Base-by-base conservation (phyloP, 169 alveolate species). In the Plasmodium cynomolgi region DNA sequence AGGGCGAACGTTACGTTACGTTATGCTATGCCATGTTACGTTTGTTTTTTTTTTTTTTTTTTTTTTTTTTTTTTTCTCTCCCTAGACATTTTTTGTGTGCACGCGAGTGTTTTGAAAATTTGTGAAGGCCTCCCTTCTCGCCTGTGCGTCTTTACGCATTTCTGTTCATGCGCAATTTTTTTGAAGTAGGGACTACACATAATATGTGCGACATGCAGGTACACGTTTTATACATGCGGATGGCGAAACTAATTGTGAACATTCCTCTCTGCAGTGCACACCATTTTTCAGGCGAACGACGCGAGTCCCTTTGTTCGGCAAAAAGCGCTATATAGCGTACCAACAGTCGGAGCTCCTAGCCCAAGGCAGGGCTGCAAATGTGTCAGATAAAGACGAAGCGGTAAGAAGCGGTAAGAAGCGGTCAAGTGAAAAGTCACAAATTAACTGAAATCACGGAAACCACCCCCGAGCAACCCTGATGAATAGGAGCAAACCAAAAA, bases 401-500 rank as follows among this genome's bases (percentile, higher is more conserved):
- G 29, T 79, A 20, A 20, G 37, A 6, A 79, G 84, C 20, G 26
- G n/a, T 41, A 41, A 73, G 33, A 73, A 23, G 26, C 82, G 13
- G 20, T 29, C 82, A 34, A 37, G 72, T 37, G 82, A 20, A 74
- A 29, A 74, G 23, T 15, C 29, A 39, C 17, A 39, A 80, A 80
- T n/a, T 29, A n/a, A n/a, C 9, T 23, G 13, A 44, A 80, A 39
- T 23, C 58, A 41, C 8, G 1, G 34, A 41, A 17, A 44, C 9
- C 9, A 37, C 26, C 4, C 17, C 31, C n/a, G 2, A 39, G 50
- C 56, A 29, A 44, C 47, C 50, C 15, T 74, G 41, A 85, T 85
- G 93, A 85, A 75, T 85, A 85, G 44, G 44, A 75, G 29, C 58
- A 85, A 75, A 68, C 81, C 68, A 54, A 85, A 85, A 34, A 47